Conservation (phyloP, 2,329 filamentous ascomycete species). For the Ophiosphaerella herpotricha region DNA sequence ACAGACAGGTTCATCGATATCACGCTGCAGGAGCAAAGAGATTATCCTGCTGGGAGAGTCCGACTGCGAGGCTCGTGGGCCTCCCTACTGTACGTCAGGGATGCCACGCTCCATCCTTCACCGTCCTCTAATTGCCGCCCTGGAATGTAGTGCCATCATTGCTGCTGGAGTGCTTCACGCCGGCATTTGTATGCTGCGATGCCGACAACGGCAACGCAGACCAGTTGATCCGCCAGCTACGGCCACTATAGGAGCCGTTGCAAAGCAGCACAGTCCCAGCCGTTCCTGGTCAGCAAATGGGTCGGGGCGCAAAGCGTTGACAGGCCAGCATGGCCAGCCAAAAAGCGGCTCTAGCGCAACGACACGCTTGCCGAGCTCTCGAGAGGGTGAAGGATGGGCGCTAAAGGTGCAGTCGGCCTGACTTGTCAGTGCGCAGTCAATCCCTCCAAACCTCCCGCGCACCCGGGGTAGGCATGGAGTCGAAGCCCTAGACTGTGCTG, state of each 20-base stretch:
- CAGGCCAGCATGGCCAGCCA: constrained; percentile 27
- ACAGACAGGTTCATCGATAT: constrained; percentile 36
- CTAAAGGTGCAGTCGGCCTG: constrained; percentile 27
- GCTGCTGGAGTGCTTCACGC: too few species aligned
- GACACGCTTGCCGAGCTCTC: constrained; percentile 22
- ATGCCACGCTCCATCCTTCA: neutral
- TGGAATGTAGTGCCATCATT: neutral
- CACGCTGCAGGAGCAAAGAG: constrained; percentile 32
- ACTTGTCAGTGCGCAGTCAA: constrained; percentile 26
- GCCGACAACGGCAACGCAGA: constrained; percentile 2
- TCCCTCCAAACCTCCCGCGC: constrained; percentile 24
- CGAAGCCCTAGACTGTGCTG: constrained; percentile 38
- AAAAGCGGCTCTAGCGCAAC: constrained; percentile 40
- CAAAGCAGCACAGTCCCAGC: constrained; percentile 26
- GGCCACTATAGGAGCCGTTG: constrained; percentile 23
- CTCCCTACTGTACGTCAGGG: constrained; percentile 6
- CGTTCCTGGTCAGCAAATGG: constrained; percentile 42
- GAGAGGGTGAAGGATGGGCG: constrained; percentile 33
- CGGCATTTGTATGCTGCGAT: neutral
- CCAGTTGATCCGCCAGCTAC: constrained; percentile 8
- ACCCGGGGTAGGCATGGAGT: constrained; percentile 39
- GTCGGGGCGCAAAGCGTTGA: constrained; percentile 41
- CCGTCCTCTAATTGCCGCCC: neutral
- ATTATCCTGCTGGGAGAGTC: constrained; percentile 21
- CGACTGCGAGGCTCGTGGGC: constrained; percentile 10